phyloP scores from a whole-genome alignment of 2,329 filamentous ascomycete species.

The Arthrinium puccinioides region DNA sequence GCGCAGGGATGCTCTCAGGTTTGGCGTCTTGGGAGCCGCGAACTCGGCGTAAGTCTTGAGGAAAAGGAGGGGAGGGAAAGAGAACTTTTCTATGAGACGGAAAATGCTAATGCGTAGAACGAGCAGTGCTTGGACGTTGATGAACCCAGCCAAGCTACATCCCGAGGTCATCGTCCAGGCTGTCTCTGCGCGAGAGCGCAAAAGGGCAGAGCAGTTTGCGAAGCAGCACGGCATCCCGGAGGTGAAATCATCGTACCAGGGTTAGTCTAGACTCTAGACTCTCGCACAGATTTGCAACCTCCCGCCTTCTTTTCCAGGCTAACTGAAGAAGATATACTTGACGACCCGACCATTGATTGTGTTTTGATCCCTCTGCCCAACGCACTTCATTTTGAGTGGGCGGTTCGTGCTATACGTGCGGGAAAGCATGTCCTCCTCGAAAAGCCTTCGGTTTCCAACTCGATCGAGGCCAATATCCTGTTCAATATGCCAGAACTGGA shows the following conservation, averaged over 20 bases:
- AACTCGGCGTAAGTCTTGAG: not conserved
- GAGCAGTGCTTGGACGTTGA: not conserved
- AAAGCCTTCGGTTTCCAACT: slow-evolving; percentile 33
- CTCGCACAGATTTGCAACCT: too few relatives aligned
- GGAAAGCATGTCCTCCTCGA: slow-evolving; percentile 40
- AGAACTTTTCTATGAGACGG: not conserved
- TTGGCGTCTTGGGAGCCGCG: slow-evolving; percentile 2
- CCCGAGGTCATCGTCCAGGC: not conserved
- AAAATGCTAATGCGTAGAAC: not conserved
- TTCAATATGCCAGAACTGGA: slow-evolving; percentile 22
- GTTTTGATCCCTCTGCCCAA: slow-evolving; percentile 35
- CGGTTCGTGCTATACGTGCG: slow-evolving; percentile 27
- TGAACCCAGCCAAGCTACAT: not conserved
- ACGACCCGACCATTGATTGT: slow-evolving; percentile 27
- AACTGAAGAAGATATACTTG: slow-evolving; percentile 15
- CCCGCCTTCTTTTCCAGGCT: not conserved
- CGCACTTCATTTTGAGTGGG: slow-evolving; percentile 27
- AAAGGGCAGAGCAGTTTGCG: not conserved
- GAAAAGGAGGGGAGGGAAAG: too few relatives aligned
- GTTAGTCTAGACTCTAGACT: not conserved
- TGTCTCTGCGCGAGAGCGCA: not conserved
- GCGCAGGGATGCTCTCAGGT: not conserved
- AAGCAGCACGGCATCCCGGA: not conserved
- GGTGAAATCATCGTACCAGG: slow-evolving; percentile 1
- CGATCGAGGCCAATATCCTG: slow-evolving; percentile 25